Evolutionary conservation across 768 basidiomycete species (phyloP).

Genomic region (Macrolepiota fuliginosa): DNA sequence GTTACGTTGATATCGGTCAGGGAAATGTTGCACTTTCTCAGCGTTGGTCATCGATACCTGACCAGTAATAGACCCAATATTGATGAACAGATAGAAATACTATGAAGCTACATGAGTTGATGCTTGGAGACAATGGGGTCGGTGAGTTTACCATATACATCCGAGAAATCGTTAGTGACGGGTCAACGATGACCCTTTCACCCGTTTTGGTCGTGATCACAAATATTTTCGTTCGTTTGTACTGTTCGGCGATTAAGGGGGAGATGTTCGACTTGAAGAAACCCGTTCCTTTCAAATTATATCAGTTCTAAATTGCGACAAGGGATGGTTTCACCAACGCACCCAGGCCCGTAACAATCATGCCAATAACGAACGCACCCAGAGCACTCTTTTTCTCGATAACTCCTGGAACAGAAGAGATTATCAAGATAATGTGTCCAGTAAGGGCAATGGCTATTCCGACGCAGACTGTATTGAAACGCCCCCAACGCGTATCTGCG

Average conservation of each 20-base stretch:
- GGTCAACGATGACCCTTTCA: conserved; percentile 76
- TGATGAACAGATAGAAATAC: conserved; percentile 64
- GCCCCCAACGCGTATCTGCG: conserved; percentile 64
- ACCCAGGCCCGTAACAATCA: conserved; percentile 58
- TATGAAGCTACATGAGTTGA: conserved; percentile 15
- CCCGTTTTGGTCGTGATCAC: conserved; percentile 48
- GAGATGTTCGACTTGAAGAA: conserved; percentile 78
- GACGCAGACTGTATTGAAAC: conserved; percentile 64
- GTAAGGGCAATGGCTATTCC: conserved; percentile 56
- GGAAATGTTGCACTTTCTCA: conserved; percentile 41
- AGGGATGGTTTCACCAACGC: conserved; percentile 3
- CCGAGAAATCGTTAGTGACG: conserved; percentile 59
- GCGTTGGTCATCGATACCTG: conserved; percentile 70
- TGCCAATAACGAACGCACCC: conserved; percentile 53
- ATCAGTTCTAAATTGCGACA: background rate
- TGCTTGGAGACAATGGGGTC: background rate
- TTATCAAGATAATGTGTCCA: conserved; percentile 64
- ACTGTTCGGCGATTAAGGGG: conserved; percentile 79
- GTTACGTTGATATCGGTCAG: conserved; percentile 22
- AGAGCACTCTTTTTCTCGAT: conserved; percentile 53
- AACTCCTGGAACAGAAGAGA: conserved; percentile 63
- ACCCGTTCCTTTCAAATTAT: conserved; percentile 47
- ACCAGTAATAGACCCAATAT: conserved; percentile 63
- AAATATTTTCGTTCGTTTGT: conserved; percentile 52
- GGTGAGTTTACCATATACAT: conserved; percentile 62